phyloP scores from a whole-genome alignment of 192 early-diverging fungal genomes.

The Coemansia asiatica region DNA sequence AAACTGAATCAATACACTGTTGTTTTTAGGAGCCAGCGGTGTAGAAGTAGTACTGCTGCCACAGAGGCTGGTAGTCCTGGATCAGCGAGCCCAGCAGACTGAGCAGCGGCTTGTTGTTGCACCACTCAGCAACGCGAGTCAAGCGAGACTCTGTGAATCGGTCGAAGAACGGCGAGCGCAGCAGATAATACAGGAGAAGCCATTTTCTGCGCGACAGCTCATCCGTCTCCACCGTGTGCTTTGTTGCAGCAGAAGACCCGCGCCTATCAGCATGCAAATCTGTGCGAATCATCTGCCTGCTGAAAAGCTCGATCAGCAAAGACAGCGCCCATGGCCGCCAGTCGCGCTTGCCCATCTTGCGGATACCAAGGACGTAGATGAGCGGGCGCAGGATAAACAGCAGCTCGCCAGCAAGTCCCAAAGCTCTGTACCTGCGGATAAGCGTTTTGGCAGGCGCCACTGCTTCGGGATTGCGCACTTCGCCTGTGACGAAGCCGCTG shows the following conservation, averaged over 20 bases:
- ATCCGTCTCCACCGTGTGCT: constrained; percentile 72
- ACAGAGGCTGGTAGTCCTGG: constrained; percentile 85
- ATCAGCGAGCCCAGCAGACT: constrained; percentile 76
- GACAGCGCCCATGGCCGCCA: constrained; percentile 89
- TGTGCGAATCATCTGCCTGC: constrained; percentile 50
- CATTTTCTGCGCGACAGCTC: constrained; percentile 73
- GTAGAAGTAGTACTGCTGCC: constrained; percentile 90
- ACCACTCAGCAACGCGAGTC: constrained; percentile 62
- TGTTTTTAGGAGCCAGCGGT: constrained; percentile 62
- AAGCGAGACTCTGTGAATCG: constrained; percentile 69
- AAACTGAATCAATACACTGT: no score
- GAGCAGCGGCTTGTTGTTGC: constrained; percentile 73
- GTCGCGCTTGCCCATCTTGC: constrained; percentile 67
- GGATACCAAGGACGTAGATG: constrained; percentile 78
- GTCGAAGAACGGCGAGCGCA: constrained; percentile 83
- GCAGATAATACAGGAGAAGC: constrained; percentile 76
- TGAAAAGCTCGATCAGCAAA: constrained; percentile 67
- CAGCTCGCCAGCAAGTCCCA: constrained; percentile 68
- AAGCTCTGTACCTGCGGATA: constrained; percentile 57
- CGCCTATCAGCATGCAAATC: constrained; percentile 28
- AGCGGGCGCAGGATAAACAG: constrained; percentile 84
- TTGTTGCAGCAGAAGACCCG: constrained; percentile 7
- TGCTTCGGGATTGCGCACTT: constrained; percentile 59
- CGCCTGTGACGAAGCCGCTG: constrained; percentile 23
- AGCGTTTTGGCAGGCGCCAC: constrained; percentile 70